A percentile compares a stretch with the other conserved stretches of the same genome.
Conservation (phyloP, 768 basidiomycete species). For the Pleurotus pulmonarius region DNA sequence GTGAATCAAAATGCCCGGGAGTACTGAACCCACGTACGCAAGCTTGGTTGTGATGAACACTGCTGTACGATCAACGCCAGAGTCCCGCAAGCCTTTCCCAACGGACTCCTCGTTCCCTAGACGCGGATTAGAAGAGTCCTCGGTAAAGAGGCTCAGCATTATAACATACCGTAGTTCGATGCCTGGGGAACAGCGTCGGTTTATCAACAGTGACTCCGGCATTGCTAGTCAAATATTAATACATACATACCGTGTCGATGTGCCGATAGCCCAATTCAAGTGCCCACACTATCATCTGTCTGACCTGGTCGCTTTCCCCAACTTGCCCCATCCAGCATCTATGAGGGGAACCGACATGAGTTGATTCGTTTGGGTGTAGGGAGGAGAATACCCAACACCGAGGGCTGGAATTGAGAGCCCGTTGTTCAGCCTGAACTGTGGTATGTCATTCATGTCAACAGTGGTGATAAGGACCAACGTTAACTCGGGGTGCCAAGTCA, state of each 20-base stretch:
- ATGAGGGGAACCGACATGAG: neutral
- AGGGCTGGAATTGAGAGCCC: conserved; percentile 20
- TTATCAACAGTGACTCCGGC: neutral
- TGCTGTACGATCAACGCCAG: conserved; percentile 33
- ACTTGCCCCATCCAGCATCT: conserved; percentile 29
- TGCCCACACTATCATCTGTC: conserved; percentile 18
- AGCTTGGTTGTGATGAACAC: conserved; percentile 41
- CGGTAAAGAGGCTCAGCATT: neutral
- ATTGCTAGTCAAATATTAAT: neutral
- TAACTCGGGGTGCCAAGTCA: too few relatives aligned
- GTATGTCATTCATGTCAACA: too few relatives aligned
- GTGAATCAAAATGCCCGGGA: conserved; percentile 14
- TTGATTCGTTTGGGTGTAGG: neutral
- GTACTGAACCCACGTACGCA: conserved; percentile 18
- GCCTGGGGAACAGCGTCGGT: neutral
- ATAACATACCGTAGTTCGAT: conserved; percentile 7
- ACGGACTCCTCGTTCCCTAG: conserved; percentile 32
- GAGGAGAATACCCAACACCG: conserved; percentile 22
- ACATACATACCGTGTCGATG: conserved; percentile 25
- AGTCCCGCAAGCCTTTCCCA: conserved; percentile 33
- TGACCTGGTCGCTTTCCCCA: conserved; percentile 22
- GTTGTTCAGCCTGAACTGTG: conserved; percentile 11
- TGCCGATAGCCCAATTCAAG: conserved; percentile 29
- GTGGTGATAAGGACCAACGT: too few relatives aligned
- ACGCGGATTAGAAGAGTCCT: neutral